These are phyloP conservation scores for Anthracocystis setariae DNA, from an alignment of 1,284 basidiomycete species.

Conservation along the genomic window DNA sequence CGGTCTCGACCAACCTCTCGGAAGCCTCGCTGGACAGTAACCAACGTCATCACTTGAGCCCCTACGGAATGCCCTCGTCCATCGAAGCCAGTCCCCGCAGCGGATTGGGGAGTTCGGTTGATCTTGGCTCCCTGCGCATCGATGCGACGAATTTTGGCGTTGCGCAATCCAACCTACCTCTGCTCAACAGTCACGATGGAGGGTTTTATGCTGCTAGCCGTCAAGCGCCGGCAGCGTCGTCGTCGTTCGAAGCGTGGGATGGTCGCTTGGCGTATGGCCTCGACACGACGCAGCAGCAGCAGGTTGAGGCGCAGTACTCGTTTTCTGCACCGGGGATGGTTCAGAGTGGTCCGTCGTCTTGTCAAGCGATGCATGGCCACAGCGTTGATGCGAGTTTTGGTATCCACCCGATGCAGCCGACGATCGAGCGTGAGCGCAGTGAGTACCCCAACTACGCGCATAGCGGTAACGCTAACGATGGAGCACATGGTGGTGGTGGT, in stretches of 20 bases:
- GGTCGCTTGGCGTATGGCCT: constrained; percentile 12
- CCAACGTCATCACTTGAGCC: constrained; percentile 22
- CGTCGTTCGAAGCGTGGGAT: constrained; percentile 17
- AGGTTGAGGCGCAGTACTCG: constrained; percentile 8
- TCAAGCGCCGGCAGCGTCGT: neutral
- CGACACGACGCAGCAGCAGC: constrained; percentile 3
- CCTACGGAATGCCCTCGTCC: constrained; percentile 26
- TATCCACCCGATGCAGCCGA: constrained; percentile 1
- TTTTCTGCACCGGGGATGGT: constrained; percentile 6
- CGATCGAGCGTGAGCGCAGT: constrained; percentile 15
- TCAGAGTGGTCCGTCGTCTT: neutral
- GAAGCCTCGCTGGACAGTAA: constrained; percentile 39
- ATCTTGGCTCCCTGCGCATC: constrained; percentile 34
- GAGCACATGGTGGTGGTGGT: neutral
- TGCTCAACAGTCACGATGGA: constrained; percentile 8
- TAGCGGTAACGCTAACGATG: neutral
- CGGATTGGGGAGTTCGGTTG: constrained; percentile 32
- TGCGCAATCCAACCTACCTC: neutral
- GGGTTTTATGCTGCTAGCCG: constrained; percentile 5
- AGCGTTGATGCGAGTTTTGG: constrained; percentile 10
- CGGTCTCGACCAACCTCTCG: constrained; percentile 37
- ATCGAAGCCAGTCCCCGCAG: constrained; percentile 39
- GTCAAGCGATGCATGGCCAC: neutral
- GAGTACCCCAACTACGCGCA: constrained; percentile 5
- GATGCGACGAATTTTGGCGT: constrained; percentile 16